These are phyloP conservation scores for Lecanosticta acicola DNA, from an alignment of 2,329 filamentous ascomycete species.

Conservation along the genomic window DNA sequence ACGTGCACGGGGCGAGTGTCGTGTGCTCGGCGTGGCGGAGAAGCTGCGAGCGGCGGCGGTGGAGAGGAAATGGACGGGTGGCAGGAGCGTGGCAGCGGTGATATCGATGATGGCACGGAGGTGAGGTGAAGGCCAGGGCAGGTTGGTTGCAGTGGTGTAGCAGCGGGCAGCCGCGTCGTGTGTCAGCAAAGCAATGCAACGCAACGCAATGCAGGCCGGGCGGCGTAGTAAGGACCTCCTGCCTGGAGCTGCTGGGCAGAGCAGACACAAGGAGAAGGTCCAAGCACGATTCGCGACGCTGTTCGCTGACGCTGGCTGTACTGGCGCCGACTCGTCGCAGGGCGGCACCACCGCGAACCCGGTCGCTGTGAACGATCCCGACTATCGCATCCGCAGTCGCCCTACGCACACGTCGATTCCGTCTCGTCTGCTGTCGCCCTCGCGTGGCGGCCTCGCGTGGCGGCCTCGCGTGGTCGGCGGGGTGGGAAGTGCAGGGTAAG, in stretches of 20 bases:
- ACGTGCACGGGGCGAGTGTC: slow-evolving; percentile 2
- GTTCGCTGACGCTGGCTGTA: background rate
- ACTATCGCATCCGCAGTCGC: background rate
- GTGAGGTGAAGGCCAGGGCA: slow-evolving; percentile 1
- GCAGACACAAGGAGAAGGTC: too few species aligned
- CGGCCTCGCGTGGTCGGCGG: slow-evolving; percentile 1
- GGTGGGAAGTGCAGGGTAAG: too few species aligned
- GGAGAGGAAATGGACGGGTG: slow-evolving; percentile 1
- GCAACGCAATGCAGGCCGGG: background rate
- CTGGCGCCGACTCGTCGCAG: background rate
- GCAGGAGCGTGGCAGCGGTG: background rate
- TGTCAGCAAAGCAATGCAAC: background rate
- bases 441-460: slow-evolving; percentile 1
- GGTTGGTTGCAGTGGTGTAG: background rate
- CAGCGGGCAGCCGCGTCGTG: background rate
- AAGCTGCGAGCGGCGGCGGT: slow-evolving; percentile 1
- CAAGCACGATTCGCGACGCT: background rate
- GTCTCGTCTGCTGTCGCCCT: background rate
- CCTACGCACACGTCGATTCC: background rate
- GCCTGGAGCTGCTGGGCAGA: too few species aligned
- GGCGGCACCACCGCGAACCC: slow-evolving; percentile 2
- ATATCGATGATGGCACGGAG: background rate
- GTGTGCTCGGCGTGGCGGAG: slow-evolving; percentile 8
- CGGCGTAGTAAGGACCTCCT: too few species aligned
- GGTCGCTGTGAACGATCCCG: background rate